Base-by-base conservation (phyloP, 768 basidiomycete species). In the Psilocybe cyanescens region DNA sequence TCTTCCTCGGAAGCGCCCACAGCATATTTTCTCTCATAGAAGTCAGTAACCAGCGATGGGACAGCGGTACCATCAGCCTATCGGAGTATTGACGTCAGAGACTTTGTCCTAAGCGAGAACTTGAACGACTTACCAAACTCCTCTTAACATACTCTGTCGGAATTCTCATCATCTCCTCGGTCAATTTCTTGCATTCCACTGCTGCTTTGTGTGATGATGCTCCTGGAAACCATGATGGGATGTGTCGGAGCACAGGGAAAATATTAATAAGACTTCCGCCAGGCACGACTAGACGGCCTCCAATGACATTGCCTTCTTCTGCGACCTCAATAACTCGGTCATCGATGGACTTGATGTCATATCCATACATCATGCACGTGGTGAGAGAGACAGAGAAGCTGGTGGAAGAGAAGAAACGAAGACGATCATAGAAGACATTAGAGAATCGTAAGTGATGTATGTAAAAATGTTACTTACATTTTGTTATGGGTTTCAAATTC, bases 291-390 rank as follows among this genome's bases (percentile, higher is more conserved):
- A 72, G 39, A 61, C 67, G 19, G 57, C 58, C 33, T 58, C 74
- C 49, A 58, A 72, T 60, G 9, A 69, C 52, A 19, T 71, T 64
- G 17, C 73, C 71, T 12, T 68, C 62, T 33, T 80, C 73, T 4
- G 74, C 76, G 3, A 76, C 64, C 3, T 67, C 46, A 17, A 71
- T 46, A 33, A 53, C 56, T 9, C 57, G 66, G 37, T 68, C 65
- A 12, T 68, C 59, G 1, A 63, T 30, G 1, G 63, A 62, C n/a
- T 31, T 55, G 2, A 65, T 56, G 9, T 67, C 63, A 39, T 67
- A 67, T 9, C 68, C 66, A 52, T 68, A 71, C 63, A 65, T 67
- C 29, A 62, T 61, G 14, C 45, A 31, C 33, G 68, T 35, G 3
- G 66, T 48, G 16, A 68, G 65, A 2, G 70, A 64, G 16, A 62